Evolutionary conservation across 2,329 filamentous ascomycete genomes (phyloP), one percentile per base, ranked within the genome.

Genomic region (Alternaria consortialis): DNA sequence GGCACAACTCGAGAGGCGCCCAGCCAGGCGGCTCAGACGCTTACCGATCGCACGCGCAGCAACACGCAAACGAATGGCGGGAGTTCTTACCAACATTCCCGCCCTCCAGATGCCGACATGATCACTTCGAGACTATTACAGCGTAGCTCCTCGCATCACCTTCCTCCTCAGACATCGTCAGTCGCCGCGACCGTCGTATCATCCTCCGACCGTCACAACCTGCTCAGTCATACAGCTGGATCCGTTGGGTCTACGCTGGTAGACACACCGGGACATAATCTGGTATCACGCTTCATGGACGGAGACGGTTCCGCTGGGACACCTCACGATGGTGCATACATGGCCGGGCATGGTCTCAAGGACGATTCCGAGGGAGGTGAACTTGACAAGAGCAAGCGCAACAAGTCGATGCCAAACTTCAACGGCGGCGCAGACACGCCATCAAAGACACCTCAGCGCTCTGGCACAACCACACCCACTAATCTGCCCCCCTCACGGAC

Each of bases 101-200:
- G 76, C 34, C 75, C 76, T 25, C 77, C 79, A 36, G 88, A 89
- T 70, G 89, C 87, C 62, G 86, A 88, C 68, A 87, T 89, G 62
- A 85, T 91, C 53, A 91, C 90, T 7, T 88, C 89, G 31, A 84
- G 88, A 60, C 78, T 92, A 37, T 82, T 93, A 2, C 86, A 90
- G 71, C 85, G 90, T 66, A 87, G 84, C 9, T 84, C 87, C 0
- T 88, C 88, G 5, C 83, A 87, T 63, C 84, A 86, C 63, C 85
- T 86, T 4, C 86, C 88, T 36, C 88, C 88, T 39, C 84, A 88
- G 73, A 90, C 91, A 84, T 89, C 88, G 7, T 80, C 84, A 60
- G 85, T 90, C 59, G 84, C 83, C 2, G 85, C 83, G 9, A 84
- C 83, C 1, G 86, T 84, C 5, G 77, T 79, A 15, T 81, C 79